Evolutionary conservation across 176 grass and related monocot genomes (phyloP), one percentile per base, ranked within the genome.

Genomic region (Carex kokanica): DNA sequence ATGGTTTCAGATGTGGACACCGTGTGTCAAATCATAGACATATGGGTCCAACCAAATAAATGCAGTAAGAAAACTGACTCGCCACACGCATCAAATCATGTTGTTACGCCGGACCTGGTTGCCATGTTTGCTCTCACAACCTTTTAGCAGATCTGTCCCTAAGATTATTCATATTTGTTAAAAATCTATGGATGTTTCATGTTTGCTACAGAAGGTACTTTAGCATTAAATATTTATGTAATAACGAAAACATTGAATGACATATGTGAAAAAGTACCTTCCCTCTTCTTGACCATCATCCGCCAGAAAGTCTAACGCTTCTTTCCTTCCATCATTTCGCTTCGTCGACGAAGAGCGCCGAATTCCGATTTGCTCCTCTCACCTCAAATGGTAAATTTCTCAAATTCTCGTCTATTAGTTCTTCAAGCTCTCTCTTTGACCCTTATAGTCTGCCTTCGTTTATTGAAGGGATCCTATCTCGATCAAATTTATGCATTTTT

Each of bases 321-420:
- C 7, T 80, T 54, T 75, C 71, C 14, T 82, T 82, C 59, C 38
- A 11, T 81, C 60, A 21, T 65, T 80, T 61, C 60, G 8, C 43
- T 27, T 64, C 43, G 14, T 82, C 80, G 17, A 58, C 80, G 0
- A 66, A 82, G 36, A 67, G 25, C 20, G 17, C n/a, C 63, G 38
- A 66, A 67, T 81, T 53, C 56, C 80, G 60, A 65, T 82, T 58
- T 82, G 79, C 31, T 51, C 21, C 59, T 82, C 78, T 63, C 78
- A 31, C 7, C 38, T 63, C 78, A 12, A 81, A 81, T 81, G 78
- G 78, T 81, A 62, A 62, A 24, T 81, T 63, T 24, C 78, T 45
- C 57, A 63, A 41, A 23, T 81, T 60, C 13, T 43, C 16, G 45
- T 5, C 17, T 61, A 38, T 60, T 7, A 12, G 6, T 43, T 43